Base-by-base conservation (phyloP, 805 yeast species). In the Starmera caribaea region DNA sequence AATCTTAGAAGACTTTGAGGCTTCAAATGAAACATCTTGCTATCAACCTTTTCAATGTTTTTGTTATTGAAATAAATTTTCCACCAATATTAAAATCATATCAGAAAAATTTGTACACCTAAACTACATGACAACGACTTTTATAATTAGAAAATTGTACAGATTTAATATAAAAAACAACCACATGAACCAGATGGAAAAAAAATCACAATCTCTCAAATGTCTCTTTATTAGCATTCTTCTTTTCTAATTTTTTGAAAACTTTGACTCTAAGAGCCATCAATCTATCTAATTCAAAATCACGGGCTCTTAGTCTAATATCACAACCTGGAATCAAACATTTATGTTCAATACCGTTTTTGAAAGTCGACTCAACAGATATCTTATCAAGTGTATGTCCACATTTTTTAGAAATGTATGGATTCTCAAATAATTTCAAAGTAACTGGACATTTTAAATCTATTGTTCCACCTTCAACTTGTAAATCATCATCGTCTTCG, bases 371-470 rank as follows among this genome's bases (percentile, higher is more conserved):
- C 10, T 45, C 36, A 2, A 81, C 61, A 16, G 74, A 67, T 3
- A 50, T 58, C 38, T 61, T 58, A 47, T 82, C 89, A 51, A 69
- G 81, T 0, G 74, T 73, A 58, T 84, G 94, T 0, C 65, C 63
- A 58, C 94, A 84, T 27, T 53, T 57, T 21, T 49, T 57, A 3
- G 81, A 73, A n/a, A 62, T 69, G 49, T 73, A 63, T 0, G 94
- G 92, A 3, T 59, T 59, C 16, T 56, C 62, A 55, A 73, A 80
- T 34, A 63, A 55, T 38, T 68, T 63, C 42, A 71, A 52, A 0
- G 88, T 74, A 12, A 83, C 64, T 0, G 90, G 90, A 53, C 89
- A 87, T 21, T 65, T 69, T 41, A 84, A 53, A 36, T 79, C 76
- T n/a, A 84, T 63, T 30, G 62, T 72, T 31, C 92, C 92, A 41